Conservation (phyloP, 805 yeast genomes). For the Candida ortonii region DNA sequence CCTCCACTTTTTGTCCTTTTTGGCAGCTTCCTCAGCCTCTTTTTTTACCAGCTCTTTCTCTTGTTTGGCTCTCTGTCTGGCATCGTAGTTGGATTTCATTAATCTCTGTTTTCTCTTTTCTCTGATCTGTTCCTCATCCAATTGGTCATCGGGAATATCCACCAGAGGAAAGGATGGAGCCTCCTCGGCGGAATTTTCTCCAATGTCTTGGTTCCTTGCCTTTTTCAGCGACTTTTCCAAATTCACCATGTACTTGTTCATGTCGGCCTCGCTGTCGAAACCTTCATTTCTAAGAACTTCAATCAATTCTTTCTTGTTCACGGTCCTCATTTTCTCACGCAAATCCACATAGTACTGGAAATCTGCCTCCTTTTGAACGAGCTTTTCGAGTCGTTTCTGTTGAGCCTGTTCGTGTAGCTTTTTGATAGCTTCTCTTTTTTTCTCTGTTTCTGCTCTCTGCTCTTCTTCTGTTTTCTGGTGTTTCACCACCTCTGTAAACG, state of each 20-base stretch:
- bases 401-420: conserved; percentile 92
- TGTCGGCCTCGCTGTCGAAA: conserved; percentile 70
- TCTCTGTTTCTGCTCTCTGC: conserved; percentile 68
- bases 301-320: conserved; percentile 53
- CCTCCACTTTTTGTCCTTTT: conserved; percentile 76
- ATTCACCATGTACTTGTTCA: conserved; percentile 59
- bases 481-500: conserved; percentile 62
- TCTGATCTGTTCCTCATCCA: conserved; percentile 73
- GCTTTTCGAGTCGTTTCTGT: conserved; percentile 73
- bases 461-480: conserved; percentile 84
- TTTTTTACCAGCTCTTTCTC: conserved; percentile 69
- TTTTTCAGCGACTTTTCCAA: conserved; percentile 68
- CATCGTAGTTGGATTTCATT: conserved; percentile 83
- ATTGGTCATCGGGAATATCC: conserved; percentile 80
- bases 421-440: conserved; percentile 80
- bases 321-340: conserved; percentile 46
- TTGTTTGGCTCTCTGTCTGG: conserved; percentile 75
- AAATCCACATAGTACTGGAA: conserved; percentile 64
- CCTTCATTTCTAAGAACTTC: conserved; percentile 66
- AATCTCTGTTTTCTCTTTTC: conserved; percentile 85
- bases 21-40: conserved; percentile 56
- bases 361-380: conserved; percentile 78
- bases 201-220: conserved; percentile 63
- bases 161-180: conserved; percentile 69
- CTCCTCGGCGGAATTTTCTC: conserved; percentile 48